Base-by-base conservation (phyloP, 2,329 filamentous ascomycete genomes). In the Fusarium sambucinum region DNA sequence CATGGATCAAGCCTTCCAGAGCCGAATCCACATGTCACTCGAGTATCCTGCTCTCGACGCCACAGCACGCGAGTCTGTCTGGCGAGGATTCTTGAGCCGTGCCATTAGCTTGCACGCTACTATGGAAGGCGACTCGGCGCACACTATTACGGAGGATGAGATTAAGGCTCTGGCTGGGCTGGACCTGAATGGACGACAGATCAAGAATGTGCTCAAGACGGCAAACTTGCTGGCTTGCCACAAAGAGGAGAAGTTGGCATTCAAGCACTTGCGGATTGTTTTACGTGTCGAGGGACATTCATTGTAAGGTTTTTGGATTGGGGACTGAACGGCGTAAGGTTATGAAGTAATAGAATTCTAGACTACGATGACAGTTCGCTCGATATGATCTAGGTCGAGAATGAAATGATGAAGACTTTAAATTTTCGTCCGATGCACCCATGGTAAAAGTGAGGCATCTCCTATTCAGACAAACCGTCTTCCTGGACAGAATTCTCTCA, bases 171-270 rank as follows among this genome's bases (percentile, higher is more conserved):
- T 86, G 35, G 75, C 81, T 1, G 59, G 70, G 23, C 73, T 83
- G 51, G 74, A 80, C 6, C 75, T 85, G 42, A 85, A 86, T 48
- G 83, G 84, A 6, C 75, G 83, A 23, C 82, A 86, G 77, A 86
- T 86, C 60, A 85, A 85, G 76, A 85, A 84, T 47, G 66, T 80
- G n/a, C 73, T 82, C 70, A 82, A 83, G 74, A 75, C 72, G 14
- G 75, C 74, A 14, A 76, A 74, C 38, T 44, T 79, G 42, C 55
- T 79, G 55, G 76, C 77, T 13, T 77, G 68, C 13, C 77, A 78
- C 44, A 73, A 74, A 62, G 69, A 57, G 4, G 70, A 78, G 73
- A 73, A 66, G 54, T 51, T 80, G 47, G 59, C 59, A 2, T 74
- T 75, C 45, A 50, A 59, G 19, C 77, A 79, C 50, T 25, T 80